Evolutionary conservation across 345 rosid species (phyloP), one percentile per base, ranked within the genome.

Genomic region (thale cress (Arabidopsis thaliana)): DNA sequence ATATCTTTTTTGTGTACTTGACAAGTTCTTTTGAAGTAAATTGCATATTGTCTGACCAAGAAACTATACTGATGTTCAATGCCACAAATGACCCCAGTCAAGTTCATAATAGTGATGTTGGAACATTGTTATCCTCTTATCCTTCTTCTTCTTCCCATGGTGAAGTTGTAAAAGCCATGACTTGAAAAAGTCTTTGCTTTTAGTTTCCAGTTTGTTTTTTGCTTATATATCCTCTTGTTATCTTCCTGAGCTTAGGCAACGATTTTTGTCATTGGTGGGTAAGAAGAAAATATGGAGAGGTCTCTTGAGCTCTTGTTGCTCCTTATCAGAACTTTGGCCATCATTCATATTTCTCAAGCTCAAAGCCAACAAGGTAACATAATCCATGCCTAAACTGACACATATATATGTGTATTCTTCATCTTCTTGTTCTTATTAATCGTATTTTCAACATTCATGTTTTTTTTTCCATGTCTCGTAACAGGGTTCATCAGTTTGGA

Each of bases 401-500:
- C 20, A 16, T 25, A 25, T 25, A 24, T 11, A 6, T 59, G 49
- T 37, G 8, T 10, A 46, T 8, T n/a, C 28, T 37, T 23, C 25
- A 25, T 23, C 16, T 23, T n/a, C 46, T 53, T 10, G 53, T 7
- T 12, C 13, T 58, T 33, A 30, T 11, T 33, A 10, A 6, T 4
- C 11, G 12, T 62, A 23, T 51, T 28, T 28, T 28, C 30, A 16
- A 16, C 30, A 28, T 28, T 25, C 3, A 2, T 28, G 30, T 28
- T 28, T 28, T 25, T 25, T 63, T 22, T 55, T 22, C 22, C 57
- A 46, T 38, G 0, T 45, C 3, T 2, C 1, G 4, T 20, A 11
- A 61, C 82, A 84, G 87, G 83, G 10, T 84, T 82, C 69, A 79
- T 84, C 40, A 86, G 84, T 59, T 65, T 86, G 64, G 90, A 84